A percentile compares a stretch with the other conserved stretches of the same genome.
Evolutionary conservation across 1,139 yeast species (phyloP).

Genomic region (Taphrina populina): DNA sequence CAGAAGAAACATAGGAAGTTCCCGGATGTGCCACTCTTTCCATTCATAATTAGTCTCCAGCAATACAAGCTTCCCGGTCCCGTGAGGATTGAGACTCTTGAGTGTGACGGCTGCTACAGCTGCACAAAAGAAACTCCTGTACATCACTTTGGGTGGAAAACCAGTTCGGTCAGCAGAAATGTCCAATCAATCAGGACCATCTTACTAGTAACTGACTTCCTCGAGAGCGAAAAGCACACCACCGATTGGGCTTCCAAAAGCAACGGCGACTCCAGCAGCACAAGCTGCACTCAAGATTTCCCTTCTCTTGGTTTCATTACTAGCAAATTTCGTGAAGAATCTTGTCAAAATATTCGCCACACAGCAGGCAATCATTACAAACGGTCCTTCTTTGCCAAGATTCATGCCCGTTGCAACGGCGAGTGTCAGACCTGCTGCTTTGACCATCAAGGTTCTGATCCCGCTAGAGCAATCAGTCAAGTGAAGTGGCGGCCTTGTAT

Average conservation of each 20-base stretch:
- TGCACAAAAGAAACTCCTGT: conserved; percentile 62
- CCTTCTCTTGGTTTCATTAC: conserved; percentile 57
- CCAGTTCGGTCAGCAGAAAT: neutral
- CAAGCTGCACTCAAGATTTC: conserved; percentile 65
- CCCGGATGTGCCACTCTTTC: conserved; percentile 53
- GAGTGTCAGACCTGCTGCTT: conserved; percentile 54
- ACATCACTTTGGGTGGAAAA: conserved; percentile 58
- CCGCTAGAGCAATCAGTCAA: conserved; percentile 45
- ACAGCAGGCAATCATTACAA: conserved; percentile 67
- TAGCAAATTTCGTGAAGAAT: conserved; percentile 52
- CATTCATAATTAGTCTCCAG: conserved; percentile 54
- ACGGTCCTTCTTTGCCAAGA: conserved; percentile 68
- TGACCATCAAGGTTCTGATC: conserved; percentile 55
- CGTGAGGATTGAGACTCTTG: conserved; percentile 60
- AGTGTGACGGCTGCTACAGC: conserved; percentile 58
- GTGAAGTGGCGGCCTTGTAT: neutral
- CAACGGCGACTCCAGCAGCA: conserved; percentile 67
- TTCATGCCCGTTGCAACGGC: conserved; percentile 68
- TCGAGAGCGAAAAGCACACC: conserved; percentile 66
- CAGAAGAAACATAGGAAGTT: conserved; percentile 52
- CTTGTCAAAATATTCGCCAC: conserved; percentile 62
- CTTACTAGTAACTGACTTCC: conserved; percentile 57
- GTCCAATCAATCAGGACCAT: too few relatives aligned
- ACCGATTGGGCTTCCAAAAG: conserved; percentile 69
- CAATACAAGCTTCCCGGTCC: conserved; percentile 61